These are phyloP conservation scores for Cupressus sempervirens DNA, from an alignment of 75 land plant species.

Conservation along the genomic window DNA sequence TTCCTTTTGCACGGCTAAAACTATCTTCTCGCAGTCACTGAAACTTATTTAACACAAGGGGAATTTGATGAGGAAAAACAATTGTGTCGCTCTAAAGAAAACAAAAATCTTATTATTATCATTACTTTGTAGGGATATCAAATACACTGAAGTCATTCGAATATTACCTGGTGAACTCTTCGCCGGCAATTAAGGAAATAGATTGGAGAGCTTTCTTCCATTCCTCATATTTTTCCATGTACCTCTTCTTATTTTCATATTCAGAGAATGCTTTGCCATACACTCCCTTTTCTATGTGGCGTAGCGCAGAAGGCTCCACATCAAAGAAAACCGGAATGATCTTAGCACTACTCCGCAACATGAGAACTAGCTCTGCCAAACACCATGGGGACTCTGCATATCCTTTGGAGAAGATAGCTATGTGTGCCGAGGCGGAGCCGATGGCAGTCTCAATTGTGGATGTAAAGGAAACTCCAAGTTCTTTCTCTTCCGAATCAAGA, in stretches of 20 bases:
- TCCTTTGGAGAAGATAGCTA: background rate
- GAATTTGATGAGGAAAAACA: no score
- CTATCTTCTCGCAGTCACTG: background rate
- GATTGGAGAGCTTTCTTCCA: no score
- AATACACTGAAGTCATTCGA: background rate
- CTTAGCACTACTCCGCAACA: background rate
- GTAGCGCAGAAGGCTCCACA: background rate
- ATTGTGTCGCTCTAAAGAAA: no score
- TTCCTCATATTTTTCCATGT: no score
- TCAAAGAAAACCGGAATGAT: background rate
- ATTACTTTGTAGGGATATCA: background rate
- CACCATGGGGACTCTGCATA: background rate
- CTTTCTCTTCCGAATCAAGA: background rate
- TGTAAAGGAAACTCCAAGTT: background rate
- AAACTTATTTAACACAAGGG: no score
- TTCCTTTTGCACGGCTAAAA: background rate
- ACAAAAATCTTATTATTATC: no score
- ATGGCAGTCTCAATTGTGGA: background rate
- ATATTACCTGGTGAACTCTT: background rate
- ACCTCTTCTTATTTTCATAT: no score
- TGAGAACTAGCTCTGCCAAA: background rate
- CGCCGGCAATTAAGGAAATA: background rate
- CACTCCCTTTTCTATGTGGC: no score
- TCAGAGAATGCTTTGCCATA: no score
- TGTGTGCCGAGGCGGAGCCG: background rate